These are phyloP conservation scores for Xylaria polymorpha DNA, from an alignment of 2,329 filamentous ascomycete genomes.

Conservation along the genomic window DNA sequence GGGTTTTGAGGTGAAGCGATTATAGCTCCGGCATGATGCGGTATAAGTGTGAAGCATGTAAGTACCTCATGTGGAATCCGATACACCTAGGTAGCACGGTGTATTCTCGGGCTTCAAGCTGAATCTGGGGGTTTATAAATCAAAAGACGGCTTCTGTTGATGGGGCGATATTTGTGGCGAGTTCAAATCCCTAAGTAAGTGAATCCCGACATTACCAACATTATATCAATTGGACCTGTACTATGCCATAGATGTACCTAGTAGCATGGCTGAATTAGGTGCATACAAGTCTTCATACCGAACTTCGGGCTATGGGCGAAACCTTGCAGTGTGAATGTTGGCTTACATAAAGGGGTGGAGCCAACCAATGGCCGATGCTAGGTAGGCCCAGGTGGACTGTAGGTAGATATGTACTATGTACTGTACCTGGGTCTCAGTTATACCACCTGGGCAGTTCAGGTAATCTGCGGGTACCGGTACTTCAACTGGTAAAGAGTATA, in stretches of 20 bases:
- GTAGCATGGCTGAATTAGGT: no score
- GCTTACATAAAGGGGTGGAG: constrained; percentile 46
- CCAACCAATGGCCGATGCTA: constrained; percentile 28
- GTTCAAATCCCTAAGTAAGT: constrained; percentile 28
- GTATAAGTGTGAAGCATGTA: constrained; percentile 11
- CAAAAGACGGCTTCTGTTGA: constrained; percentile 26
- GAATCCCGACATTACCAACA: constrained; percentile 19
- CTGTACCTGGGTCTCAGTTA: no score
- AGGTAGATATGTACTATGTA: no score
- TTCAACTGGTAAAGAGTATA: neutral
- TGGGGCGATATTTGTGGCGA: neutral
- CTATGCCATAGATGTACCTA: neutral
- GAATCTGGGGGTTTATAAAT: constrained; percentile 2
- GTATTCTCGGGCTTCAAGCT: constrained; percentile 33
- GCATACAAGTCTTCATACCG: neutral
- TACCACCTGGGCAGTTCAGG: no score
- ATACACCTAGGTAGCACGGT: constrained; percentile 25
- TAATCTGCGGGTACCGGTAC: neutral
- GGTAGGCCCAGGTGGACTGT: no score
- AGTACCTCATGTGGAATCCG: neutral
- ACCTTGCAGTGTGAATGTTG: constrained; percentile 28
- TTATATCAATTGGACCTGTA: neutral
- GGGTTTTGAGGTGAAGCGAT: constrained; percentile 2
- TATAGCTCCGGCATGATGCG: constrained; percentile 17
- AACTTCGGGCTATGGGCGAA: neutral